Evolutionary conservation across 371 early-diverging fungal genomes (phyloP).

Genomic region (Mortierella sp.): DNA sequence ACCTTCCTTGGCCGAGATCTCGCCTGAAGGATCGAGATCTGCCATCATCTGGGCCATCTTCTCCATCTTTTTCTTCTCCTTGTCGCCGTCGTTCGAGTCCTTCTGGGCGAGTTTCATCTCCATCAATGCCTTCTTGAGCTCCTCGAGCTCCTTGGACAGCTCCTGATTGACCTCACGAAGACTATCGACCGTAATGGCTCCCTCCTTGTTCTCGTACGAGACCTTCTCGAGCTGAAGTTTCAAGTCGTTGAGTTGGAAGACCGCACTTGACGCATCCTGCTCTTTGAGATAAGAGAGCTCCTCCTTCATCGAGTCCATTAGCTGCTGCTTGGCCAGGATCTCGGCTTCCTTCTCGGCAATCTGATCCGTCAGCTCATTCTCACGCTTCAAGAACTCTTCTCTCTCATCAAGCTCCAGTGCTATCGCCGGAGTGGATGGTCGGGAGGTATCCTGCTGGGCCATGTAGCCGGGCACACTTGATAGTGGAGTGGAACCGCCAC

Average conservation of each 20-base stretch:
- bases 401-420: conserved; percentile 89
- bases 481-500: conserved; percentile 56
- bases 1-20: conserved; percentile 81
- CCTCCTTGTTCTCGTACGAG: conserved; percentile 88
- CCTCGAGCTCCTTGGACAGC: conserved; percentile 74
- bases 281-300: conserved; percentile 77
- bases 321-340: conserved; percentile 66
- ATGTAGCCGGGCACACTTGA: conserved; percentile 65
- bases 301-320: conserved; percentile 70
- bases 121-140: conserved; percentile 71
- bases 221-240: conserved; percentile 87
- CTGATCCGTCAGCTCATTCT: conserved; percentile 93
- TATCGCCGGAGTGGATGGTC: conserved; percentile 83
- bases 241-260: conserved; percentile 75
- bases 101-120: conserved; percentile 64
- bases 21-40: conserved; percentile 83
- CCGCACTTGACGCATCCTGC: conserved; percentile 64
- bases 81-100: conserved; percentile 68
- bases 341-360: conserved; percentile 88
- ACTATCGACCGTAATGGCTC: conserved; percentile 82
- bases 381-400: conserved; percentile 92
- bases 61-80: conserved; percentile 82
- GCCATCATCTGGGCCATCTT: conserved; percentile 90
- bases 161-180: conserved; percentile 87
- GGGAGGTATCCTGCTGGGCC: conserved; percentile 62